A percentile compares a stretch with the other conserved stretches of the same genome.
These are phyloP conservation scores for Heterobasidion occidentale DNA, from an alignment of 1,284 basidiomycete species.

Conservation along the genomic window DNA sequence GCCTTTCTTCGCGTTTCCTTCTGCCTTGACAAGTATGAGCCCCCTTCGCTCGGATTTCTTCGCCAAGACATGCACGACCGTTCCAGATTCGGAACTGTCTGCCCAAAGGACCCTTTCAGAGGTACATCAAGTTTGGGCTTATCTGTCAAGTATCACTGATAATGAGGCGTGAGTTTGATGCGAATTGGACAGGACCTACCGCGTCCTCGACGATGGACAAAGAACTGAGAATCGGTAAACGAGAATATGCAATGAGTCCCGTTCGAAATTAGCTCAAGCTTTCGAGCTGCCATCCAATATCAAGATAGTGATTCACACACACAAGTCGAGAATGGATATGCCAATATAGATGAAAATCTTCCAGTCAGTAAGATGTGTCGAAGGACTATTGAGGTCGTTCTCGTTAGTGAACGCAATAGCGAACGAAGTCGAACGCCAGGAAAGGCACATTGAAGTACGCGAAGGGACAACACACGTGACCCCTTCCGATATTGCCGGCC, in stretches of 20 bases:
- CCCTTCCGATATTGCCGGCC: no score
- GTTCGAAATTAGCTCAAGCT: conserved; percentile 12
- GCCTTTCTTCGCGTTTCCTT: conserved; percentile 31
- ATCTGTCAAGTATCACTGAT: not conserved
- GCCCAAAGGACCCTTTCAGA: conserved; percentile 45
- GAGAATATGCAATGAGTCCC: conserved; percentile 16
- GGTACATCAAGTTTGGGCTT: conserved; percentile 23
- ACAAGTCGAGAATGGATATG: no score
- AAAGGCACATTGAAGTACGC: no score
- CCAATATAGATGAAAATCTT: no score
- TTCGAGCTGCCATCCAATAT: not conserved
- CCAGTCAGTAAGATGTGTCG: no score
- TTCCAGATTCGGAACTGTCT: conserved; percentile 23
- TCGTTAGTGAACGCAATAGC: no score
- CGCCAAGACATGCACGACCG: conserved; percentile 43
- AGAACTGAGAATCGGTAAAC: conserved; percentile 21
- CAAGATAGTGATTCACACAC: not conserved
- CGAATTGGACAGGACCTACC: conserved; percentile 1
- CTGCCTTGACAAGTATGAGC: conserved; percentile 32
- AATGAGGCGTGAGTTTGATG: not conserved
- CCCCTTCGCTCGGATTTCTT: conserved; percentile 23
- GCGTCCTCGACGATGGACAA: conserved; percentile 16
- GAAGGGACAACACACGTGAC: no score
- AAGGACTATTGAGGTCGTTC: no score
- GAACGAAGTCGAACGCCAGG: no score